A percentile compares a stretch with the other conserved stretches of the same genome.
Conservation (phyloP, 2,329 filamentous ascomycete genomes). For the Fusarium longipes region DNA sequence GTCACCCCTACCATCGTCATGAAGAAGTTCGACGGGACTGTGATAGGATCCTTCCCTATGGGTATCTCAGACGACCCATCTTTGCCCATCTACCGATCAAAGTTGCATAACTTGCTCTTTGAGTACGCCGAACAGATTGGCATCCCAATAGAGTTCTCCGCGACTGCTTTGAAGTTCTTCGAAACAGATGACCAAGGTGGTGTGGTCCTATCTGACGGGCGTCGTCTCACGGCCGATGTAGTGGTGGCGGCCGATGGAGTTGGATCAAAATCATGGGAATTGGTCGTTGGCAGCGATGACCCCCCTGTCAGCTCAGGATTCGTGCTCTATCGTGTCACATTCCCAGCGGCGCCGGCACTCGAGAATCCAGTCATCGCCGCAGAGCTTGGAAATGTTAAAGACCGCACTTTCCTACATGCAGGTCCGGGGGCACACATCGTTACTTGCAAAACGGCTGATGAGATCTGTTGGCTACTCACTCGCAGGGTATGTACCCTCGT, state of each 20-base stretch:
- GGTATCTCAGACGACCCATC: neutral
- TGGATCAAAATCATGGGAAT: neutral
- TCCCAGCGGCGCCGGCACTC: neutral
- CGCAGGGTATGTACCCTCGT: neutral
- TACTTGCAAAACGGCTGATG: neutral
- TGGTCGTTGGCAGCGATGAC: neutral
- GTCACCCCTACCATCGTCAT: neutral
- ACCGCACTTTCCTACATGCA: neutral
- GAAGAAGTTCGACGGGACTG: neutral
- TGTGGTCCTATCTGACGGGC: neutral
- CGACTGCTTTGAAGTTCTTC: neutral
- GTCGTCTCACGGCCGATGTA: neutral
- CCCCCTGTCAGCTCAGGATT: neutral
- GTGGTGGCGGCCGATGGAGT: slow-evolving; percentile 1
- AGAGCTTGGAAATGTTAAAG: neutral
- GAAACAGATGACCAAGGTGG: neutral
- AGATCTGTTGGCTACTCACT: neutral
- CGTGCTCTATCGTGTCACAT: neutral
- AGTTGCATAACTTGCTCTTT: neutral
- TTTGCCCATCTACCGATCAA: neutral
- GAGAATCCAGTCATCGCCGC: neutral
- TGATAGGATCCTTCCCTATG: neutral
- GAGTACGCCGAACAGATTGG: neutral
- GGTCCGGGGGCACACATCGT: neutral
- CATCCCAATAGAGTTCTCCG: neutral